These are phyloP conservation scores for Corymbia calophylla DNA, from an alignment of 441 rosid species.

Conservation along the genomic window DNA sequence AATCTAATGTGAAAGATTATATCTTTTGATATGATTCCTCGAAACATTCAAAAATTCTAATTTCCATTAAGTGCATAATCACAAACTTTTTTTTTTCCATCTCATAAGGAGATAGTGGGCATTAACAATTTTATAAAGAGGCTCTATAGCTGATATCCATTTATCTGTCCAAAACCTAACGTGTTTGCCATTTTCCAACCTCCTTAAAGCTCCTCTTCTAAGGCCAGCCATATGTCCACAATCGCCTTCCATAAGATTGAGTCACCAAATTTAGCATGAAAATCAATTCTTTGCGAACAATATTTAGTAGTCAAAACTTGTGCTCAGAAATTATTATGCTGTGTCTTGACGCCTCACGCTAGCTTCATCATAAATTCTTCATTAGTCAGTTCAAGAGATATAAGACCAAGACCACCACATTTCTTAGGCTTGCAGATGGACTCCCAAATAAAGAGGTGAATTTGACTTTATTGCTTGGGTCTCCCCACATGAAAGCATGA, in stretches of 20 bases:
- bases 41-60: not conserved
- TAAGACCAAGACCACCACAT: not conserved
- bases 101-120: not conserved
- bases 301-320: not conserved
- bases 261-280: not conserved
- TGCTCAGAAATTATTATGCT: not conserved
- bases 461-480: not conserved
- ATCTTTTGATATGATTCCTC: not conserved
- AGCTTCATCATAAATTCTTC: not conserved
- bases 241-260: not conserved
- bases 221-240: not conserved
- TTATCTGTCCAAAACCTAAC: not conserved
- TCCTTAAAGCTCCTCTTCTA: not conserved
- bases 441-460: not conserved
- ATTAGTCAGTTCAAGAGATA: not conserved
- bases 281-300: not conserved
- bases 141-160: not conserved
- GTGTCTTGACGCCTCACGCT: not conserved
- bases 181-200: not conserved
- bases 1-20: not conserved
- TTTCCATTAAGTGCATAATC: not conserved
- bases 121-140: not conserved
- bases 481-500: not conserved
- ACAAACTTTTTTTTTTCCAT: not conserved
- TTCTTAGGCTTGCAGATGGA: not conserved